Percentiles rank a stretch among this genome's conserved stretches.
These are phyloP conservation scores for Malassezia vespertilionis DNA, from an alignment of 1,284 basidiomycete species.

Conservation along the genomic window DNA sequence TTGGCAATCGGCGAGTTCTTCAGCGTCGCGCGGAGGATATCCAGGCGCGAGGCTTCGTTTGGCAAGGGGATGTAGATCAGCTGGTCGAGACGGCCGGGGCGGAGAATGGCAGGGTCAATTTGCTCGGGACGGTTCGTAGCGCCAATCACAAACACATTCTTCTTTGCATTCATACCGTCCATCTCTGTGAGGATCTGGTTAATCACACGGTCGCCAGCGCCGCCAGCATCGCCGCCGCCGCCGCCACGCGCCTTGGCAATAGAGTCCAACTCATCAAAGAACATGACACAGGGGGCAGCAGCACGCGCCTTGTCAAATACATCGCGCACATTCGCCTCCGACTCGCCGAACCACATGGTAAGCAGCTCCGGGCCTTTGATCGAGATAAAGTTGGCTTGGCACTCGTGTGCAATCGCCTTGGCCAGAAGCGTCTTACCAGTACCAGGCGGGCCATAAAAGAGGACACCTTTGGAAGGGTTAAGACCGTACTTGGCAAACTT, in stretches of 20 bases:
- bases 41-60: constrained; percentile 78
- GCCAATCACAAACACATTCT: constrained; percentile 98
- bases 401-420: constrained; percentile 97
- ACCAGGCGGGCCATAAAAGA: constrained; percentile 94
- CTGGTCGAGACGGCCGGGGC: constrained; percentile 89
- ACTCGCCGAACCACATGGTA: constrained; percentile 99
- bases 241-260: constrained; percentile 89
- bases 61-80: constrained; percentile 55
- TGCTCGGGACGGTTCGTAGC: constrained; percentile 99
- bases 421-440: constrained; percentile 91
- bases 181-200: constrained; percentile 96
- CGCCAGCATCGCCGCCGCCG: constrained; percentile 74
- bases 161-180: constrained; percentile 98
- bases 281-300: constrained; percentile 98
- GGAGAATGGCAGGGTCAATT: constrained; percentile 89
- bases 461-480: constrained; percentile 95
- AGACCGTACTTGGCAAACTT: constrained; percentile 99
- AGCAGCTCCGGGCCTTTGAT: constrained; percentile 86
- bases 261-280: constrained; percentile 98
- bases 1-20: constrained; percentile 81
- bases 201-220: constrained; percentile 90
- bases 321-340: constrained; percentile 96
- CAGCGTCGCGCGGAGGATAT: constrained; percentile 79
- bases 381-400: constrained; percentile 95
- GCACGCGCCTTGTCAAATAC: constrained; percentile 99